Conservation (phyloP, 805 yeast species). For the Monosporozyma unispora region DNA sequence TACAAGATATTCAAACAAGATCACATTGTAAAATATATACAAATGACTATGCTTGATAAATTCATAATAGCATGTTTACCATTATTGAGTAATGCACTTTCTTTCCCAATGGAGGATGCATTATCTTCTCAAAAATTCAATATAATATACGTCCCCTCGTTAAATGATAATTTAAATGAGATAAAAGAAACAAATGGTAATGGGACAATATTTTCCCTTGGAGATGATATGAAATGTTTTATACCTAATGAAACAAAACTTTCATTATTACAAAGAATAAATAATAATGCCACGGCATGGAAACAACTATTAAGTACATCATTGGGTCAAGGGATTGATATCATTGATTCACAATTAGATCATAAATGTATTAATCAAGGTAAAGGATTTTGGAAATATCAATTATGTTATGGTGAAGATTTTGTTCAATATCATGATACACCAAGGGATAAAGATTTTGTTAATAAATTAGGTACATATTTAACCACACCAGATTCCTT, state of each 20-base stretch:
- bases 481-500: neutral
- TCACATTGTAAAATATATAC: too few species aligned
- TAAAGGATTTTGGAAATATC: slow-evolving; percentile 48
- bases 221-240: slow-evolving; percentile 16
- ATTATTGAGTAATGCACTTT: slow-evolving; percentile 4
- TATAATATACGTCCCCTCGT: slow-evolving; percentile 13
- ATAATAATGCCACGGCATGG: slow-evolving; percentile 8
- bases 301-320: slow-evolving; percentile 12
- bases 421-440: slow-evolving; percentile 40
- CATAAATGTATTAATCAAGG: slow-evolving; percentile 20
- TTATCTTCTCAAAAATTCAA: slow-evolving; percentile 12
- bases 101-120: slow-evolving; percentile 18
- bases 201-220: slow-evolving; percentile 14
- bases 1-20: too few species aligned
- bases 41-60: neutral
- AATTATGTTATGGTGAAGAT: slow-evolving; percentile 40
- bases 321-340: slow-evolving; percentile 12
- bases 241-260: slow-evolving; percentile 9
- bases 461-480: slow-evolving; percentile 12
- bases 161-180: neutral
- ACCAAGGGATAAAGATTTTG: slow-evolving; percentile 5
- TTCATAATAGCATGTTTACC: neutral
- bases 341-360: slow-evolving; percentile 10
- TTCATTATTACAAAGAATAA: slow-evolving; percentile 4
- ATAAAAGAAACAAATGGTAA: slow-evolving; percentile 3